Conservation (phyloP, 805 yeast species). For the Candida caryicola region DNA sequence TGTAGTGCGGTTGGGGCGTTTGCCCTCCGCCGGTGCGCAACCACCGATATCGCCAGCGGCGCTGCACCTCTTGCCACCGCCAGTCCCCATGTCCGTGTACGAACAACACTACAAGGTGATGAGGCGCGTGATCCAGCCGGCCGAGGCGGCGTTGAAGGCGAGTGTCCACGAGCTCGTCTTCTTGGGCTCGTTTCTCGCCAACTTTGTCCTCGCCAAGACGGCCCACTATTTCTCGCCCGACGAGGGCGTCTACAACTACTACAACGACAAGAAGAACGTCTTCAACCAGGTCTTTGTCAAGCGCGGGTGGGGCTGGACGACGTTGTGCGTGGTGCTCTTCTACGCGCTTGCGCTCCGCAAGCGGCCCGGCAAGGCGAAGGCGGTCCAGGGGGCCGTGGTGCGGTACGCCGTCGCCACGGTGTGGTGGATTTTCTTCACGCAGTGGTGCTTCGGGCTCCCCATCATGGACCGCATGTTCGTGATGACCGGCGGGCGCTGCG, state of each 20-base stretch:
- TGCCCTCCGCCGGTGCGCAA: no score
- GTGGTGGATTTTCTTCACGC: constrained; percentile 88
- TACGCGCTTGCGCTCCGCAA: constrained; percentile 16
- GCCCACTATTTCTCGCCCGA: constrained; percentile 43
- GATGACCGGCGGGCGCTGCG: constrained; percentile 80
- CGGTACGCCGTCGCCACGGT: constrained; percentile 56
- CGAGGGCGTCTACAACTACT: constrained; percentile 48
- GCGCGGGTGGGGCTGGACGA: constrained; percentile 92
- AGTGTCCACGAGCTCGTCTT: constrained; percentile 26
- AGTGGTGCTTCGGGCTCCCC: constrained; percentile 82
- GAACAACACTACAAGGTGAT: constrained; percentile 9
- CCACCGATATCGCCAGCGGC: no score
- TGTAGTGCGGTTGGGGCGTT: no score
- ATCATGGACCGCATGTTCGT: constrained; percentile 84
- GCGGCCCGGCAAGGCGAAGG: neutral
- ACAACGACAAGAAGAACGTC: constrained; percentile 62
- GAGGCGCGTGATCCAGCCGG: neutral
- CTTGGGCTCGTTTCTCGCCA: constrained; percentile 31
- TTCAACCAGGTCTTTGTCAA: constrained; percentile 78
- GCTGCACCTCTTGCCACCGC: neutral
- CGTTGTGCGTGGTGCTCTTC: constrained; percentile 26
- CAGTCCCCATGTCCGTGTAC: constrained; percentile 9
- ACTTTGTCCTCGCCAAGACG: constrained; percentile 52
- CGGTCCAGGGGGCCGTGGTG: constrained; percentile 18
- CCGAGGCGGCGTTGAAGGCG: constrained; percentile 7